phyloP scores from a whole-genome alignment of 441 rosid species.

The Corymbia calophylla region DNA sequence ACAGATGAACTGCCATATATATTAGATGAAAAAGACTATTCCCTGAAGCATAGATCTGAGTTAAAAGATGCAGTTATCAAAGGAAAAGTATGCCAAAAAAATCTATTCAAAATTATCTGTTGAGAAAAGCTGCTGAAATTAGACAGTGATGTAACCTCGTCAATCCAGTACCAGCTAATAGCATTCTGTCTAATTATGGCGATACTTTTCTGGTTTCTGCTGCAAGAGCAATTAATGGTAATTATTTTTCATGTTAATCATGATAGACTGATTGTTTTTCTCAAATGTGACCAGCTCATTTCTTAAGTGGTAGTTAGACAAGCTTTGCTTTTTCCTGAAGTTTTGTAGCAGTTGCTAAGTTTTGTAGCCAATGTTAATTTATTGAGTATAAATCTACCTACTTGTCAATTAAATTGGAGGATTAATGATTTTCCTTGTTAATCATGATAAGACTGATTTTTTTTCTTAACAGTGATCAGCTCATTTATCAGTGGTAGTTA shows the following conservation, averaged over 20 bases:
- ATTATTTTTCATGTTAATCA: background rate
- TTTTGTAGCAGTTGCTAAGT: background rate
- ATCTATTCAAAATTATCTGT: background rate
- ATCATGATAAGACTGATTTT: background rate
- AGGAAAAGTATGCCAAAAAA: constrained; percentile 22
- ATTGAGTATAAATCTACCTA: background rate
- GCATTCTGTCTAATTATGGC: background rate
- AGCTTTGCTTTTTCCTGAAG: background rate
- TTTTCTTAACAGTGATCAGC: background rate
- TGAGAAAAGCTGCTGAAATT: background rate
- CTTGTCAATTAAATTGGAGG: background rate
- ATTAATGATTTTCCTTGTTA: constrained; percentile 11
- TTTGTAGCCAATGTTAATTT: background rate
- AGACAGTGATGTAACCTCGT: background rate
- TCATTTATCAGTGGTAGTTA: background rate
- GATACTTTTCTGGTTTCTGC: background rate
- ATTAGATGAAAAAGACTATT: constrained; percentile 48
- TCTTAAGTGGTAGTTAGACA: background rate
- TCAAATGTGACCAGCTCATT: background rate
- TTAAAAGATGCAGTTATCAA: constrained; percentile 46
- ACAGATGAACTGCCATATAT: constrained; percentile 54
- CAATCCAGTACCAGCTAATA: background rate
- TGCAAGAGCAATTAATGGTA: background rate
- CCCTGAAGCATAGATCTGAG: constrained; percentile 42
- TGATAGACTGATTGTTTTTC: background rate